Evolutionary conservation across 140 eudicot genomes (phyloP), one percentile per base, ranked within the genome.

Genomic region (Stevia rebaudiana): DNA sequence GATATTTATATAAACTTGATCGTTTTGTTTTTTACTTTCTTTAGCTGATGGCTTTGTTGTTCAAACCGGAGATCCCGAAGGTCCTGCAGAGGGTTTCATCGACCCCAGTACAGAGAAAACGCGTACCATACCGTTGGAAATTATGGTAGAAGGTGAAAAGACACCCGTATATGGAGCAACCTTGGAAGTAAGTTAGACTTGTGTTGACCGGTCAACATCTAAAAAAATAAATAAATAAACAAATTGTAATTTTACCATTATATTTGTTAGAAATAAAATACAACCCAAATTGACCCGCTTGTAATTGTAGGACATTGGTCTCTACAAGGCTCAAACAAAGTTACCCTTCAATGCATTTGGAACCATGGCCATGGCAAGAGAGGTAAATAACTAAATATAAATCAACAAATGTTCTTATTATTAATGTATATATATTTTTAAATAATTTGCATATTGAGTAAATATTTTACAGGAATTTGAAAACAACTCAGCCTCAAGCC

Each of bases 361-460:
- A 77, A 92, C 98, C 36, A 92, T 92, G 98, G 98, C 98, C 36
- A 92, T 92, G 98, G 98, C 98, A 1, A 78, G 98, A 83, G 98
- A 87, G 55, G 98, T 85, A n/a, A n/a, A n/a, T n/a, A n/a, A n/a
- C 61, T 58, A 17, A 33, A 46, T 6, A 25, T 65, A 36, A 17
- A 25, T 9, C 16, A 35, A 43, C 51, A 49, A 33, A 25, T 50
- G n/a, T n/a, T n/a, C n/a, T n/a, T n/a, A n/a, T n/a, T n/a, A n/a
- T n/a, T n/a, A n/a, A n/a, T n/a, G n/a, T n/a, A n/a, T n/a, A n/a
- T 55, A 28, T 11, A 37, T 52, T 50, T 58, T 48, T 1, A 21
- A 1, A 59, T 28, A 37, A 65, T 24, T 23, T 8, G 1, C 61
- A 61, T 23, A 51, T 28, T 1, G 23, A 11, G 24, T 22, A 47